Percentiles rank a stretch among this genome's conserved stretches.
Evolutionary conservation across 176 grass and related monocot genomes (phyloP).

Genomic region (Guadua angustifolia): DNA sequence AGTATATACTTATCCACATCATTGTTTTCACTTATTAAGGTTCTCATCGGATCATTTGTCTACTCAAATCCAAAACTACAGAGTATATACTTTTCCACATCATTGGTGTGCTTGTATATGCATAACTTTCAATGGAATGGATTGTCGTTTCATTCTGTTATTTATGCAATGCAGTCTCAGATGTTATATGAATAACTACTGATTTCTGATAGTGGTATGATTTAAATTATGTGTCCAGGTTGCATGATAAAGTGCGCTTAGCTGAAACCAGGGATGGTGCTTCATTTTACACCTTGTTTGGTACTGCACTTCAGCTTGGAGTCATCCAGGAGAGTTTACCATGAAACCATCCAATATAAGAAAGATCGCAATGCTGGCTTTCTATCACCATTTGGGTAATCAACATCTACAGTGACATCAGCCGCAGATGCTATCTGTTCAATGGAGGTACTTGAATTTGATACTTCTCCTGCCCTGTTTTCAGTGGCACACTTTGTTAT

Average conservation of each 20-base stretch:
- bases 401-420: conserved; percentile 79
- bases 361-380: conserved; percentile 95
- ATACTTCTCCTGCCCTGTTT: conserved; percentile 15
- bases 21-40: conserved; percentile 21
- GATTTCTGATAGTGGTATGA: neutral
- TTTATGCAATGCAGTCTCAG: conserved; percentile 8
- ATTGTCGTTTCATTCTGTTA: neutral
- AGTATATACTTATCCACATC: neutral
- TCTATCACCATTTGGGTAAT: conserved; percentile 99
- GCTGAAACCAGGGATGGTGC: conserved; percentile 76
- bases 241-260: conserved; percentile 83
- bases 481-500: neutral
- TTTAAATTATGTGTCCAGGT: conserved; percentile 58
- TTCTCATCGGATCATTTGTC: neutral
- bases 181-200: conserved; percentile 21
- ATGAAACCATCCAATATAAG: conserved; percentile 87
- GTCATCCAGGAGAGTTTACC: conserved; percentile 83
- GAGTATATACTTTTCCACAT: neutral
- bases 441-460: conserved; percentile 71
- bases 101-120: conserved; percentile 12
- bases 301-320: conserved; percentile 76
- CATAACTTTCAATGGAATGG: neutral
- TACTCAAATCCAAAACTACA: conserved; percentile 22
- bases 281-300: conserved; percentile 77
- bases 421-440: conserved; percentile 77